phyloP scores from a whole-genome alignment of 257 asterid genomes.

The Cordia subcordata region DNA sequence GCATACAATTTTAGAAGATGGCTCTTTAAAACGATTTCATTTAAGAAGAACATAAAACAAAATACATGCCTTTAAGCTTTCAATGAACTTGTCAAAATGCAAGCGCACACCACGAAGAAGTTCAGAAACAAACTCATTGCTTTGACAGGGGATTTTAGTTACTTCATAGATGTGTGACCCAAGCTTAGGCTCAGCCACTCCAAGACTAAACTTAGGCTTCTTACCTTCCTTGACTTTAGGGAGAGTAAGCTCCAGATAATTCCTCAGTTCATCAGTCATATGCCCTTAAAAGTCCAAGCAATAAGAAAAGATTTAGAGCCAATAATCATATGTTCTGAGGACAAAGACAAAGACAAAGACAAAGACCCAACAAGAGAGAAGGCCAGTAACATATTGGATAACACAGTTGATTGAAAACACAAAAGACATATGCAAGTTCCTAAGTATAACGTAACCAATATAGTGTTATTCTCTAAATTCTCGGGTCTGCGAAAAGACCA shows the following conservation, averaged over 20 bases:
- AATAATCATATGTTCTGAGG: neutral
- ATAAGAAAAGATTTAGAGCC: neutral
- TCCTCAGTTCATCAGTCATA: slow-evolving; percentile 85
- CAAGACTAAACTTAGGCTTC: slow-evolving; percentile 78
- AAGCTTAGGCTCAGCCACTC: slow-evolving; percentile 84
- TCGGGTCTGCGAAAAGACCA: no score
- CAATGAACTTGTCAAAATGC: slow-evolving; percentile 62
- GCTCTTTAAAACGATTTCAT: neutral
- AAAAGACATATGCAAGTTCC: no score
- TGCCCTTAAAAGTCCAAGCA: slow-evolving; percentile 45
- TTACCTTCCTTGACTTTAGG: slow-evolving; percentile 91
- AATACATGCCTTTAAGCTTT: slow-evolving; percentile 66
- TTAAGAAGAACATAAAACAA: neutral
- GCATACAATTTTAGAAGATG: neutral
- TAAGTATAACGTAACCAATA: no score
- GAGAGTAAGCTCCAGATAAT: slow-evolving; percentile 65
- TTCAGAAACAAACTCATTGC: slow-evolving; percentile 83
- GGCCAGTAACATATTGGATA: no score
- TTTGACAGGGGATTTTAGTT: slow-evolving; percentile 82
- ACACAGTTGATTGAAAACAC: no score
- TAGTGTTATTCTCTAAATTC: no score
- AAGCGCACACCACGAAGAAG: slow-evolving; percentile 79
- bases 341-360: no score
- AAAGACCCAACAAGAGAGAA: no score
- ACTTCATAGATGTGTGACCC: slow-evolving; percentile 79